phyloP scores from a whole-genome alignment of 441 rosid species.

The California macrophylla region DNA sequence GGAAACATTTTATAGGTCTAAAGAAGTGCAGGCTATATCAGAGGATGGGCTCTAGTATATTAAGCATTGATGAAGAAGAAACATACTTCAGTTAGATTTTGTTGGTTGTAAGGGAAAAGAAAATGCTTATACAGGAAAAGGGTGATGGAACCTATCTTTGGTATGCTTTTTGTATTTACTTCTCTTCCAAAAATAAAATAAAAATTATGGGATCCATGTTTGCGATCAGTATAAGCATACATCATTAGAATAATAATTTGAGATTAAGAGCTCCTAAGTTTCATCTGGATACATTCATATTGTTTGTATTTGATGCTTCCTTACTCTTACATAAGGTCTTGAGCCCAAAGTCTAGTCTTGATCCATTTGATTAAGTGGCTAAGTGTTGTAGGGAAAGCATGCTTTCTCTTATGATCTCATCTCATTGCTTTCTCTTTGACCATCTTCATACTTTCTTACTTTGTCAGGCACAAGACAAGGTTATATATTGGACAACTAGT shows the following conservation, averaged over 20 bases:
- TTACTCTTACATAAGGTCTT: too few relatives aligned
- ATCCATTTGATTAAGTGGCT: too few relatives aligned
- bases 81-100: background rate
- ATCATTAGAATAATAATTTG: background rate
- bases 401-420: background rate
- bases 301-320: too few relatives aligned
- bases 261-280: background rate
- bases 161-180: background rate
- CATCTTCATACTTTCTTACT: background rate
- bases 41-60: background rate
- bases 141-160: background rate
- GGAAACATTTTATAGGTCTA: background rate
- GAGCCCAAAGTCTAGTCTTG: too few relatives aligned
- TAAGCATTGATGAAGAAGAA: background rate
- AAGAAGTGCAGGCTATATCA: background rate
- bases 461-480: slow-evolving; percentile 45
- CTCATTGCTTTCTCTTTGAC: background rate
- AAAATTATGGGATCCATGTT: background rate
- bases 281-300: background rate
- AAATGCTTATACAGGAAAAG: background rate
- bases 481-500: slow-evolving; percentile 29
- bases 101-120: background rate
- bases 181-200: background rate
- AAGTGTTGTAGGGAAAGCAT: background rate
- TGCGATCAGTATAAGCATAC: background rate